Evolutionary conservation across 345 rosid species (phyloP).

Genomic region (Citrus cavaleriei): DNA sequence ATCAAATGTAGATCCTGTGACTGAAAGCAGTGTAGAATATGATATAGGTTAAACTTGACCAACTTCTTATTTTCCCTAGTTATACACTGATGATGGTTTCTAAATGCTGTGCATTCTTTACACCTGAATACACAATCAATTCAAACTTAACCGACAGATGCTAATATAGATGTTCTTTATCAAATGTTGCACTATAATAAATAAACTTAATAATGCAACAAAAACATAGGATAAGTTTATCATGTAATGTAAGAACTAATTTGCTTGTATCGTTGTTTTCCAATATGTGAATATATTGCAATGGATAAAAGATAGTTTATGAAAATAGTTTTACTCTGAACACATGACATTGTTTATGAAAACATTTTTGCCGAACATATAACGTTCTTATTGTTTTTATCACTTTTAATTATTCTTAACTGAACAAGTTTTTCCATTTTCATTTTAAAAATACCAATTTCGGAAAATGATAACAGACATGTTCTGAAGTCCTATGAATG

Average conservation of each 20-base stretch:
- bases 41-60: neutral
- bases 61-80: neutral
- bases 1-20: neutral
- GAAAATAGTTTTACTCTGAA: neutral
- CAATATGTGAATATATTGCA: neutral
- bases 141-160: neutral
- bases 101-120: neutral
- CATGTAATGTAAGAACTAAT: no score
- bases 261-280: no score
- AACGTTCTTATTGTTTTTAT: neutral
- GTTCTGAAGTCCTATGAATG: neutral
- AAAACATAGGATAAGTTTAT: no score
- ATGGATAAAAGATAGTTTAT: neutral
- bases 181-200: neutral
- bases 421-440: neutral
- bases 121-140: neutral
- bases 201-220: neutral
- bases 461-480: neutral
- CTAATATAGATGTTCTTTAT: neutral
- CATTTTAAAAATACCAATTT: no score
- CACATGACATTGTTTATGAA: neutral
- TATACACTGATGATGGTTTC: neutral
- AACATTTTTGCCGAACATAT: no score
- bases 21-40: neutral
- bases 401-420: neutral